A percentile compares a stretch with the other conserved stretches of the same genome.
Evolutionary conservation across 2,329 filamentous ascomycete species (phyloP).

Genomic region (Fusarium denticulatum): DNA sequence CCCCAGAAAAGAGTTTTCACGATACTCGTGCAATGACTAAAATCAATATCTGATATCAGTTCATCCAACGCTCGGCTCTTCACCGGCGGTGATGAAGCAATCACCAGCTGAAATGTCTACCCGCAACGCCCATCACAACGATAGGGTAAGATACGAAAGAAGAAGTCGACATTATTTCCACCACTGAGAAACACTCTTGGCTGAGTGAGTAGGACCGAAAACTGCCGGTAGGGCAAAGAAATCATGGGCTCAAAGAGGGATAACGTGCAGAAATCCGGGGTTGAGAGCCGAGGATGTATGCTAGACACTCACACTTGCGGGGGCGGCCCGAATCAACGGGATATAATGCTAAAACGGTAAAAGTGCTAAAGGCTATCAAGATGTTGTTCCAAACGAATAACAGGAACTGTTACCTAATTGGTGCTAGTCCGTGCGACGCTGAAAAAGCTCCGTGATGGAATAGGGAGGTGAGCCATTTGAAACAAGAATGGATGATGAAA

Average conservation of each 20-base stretch:
- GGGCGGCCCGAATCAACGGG: constrained; percentile 19
- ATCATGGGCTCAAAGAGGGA: neutral
- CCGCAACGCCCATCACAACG: accelerated
- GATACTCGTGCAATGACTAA: neutral
- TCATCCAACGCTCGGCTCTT: neutral
- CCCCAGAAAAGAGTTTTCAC: neutral
- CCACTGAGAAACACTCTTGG: neutral
- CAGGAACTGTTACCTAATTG: neutral
- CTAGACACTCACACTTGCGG: constrained; percentile 6
- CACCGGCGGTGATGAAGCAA: neutral
- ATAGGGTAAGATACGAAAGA: neutral
- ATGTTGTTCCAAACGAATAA: neutral
- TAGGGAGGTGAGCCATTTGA: neutral
- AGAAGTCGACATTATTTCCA: neutral
- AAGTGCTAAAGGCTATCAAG: neutral
- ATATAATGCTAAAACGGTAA: neutral
- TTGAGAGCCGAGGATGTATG: neutral
- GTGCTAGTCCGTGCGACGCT: neutral
- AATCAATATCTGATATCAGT: neutral
- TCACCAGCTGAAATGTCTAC: neutral
- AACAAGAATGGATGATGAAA: neutral
- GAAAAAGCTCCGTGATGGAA: constrained; percentile 4
- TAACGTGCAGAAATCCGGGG: neutral
- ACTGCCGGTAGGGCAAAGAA: neutral
- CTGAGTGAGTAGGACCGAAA: constrained; percentile 4